Evolutionary conservation across 2,329 filamentous ascomycete genomes (phyloP), one percentile per base, ranked within the genome.

Genomic region (Penicillium vulpinum): DNA sequence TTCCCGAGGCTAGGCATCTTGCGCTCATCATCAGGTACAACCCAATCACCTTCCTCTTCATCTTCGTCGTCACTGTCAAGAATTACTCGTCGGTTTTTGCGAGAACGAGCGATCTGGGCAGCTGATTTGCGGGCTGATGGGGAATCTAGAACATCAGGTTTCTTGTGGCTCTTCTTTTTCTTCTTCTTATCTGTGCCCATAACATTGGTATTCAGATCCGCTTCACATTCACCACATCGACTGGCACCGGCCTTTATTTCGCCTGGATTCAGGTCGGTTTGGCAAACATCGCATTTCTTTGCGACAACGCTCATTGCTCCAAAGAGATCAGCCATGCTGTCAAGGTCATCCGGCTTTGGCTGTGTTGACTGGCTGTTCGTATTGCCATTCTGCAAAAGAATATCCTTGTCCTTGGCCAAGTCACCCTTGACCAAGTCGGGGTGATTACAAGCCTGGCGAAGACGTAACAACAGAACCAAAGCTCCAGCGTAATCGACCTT

Each of bases 371-470:
- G 78, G 61, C 82, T 80, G 10, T 74, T 75, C 3, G 78, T 67
- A 33, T 77, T 80, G 6, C 79, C 77, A 31, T 85, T 89, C 1
- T 86, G 88, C 1, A 86, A 83, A 54, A 96, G 77, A 2, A 91
- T 90, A 68, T 97, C 94, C 66, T 88, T 91, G 71, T 99, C 94
- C 62, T 90, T 90, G 54, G 88, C 88, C 56, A 97, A 81, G 69
- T 95, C 93, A 61, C 88, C 88, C 62, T 91, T 90, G 13, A 96
- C 88, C 44, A 99, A 81, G 63, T 91, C 88, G 0, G 92, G 92
- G 71, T 99, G 94, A 69, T 99, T 96, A 74, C 94, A 99, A 21
- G 92, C 90, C 73, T 99, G 94, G 58, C 94, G 85, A 58, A 99
- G 80, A 38, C 94, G 88, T 54, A 99, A 79, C n/a, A 99, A 84